Evolutionary conservation across 345 rosid genomes (phyloP), one percentile per base, ranked within the genome.

Genomic region (Chamaenerion angustifolium): DNA sequence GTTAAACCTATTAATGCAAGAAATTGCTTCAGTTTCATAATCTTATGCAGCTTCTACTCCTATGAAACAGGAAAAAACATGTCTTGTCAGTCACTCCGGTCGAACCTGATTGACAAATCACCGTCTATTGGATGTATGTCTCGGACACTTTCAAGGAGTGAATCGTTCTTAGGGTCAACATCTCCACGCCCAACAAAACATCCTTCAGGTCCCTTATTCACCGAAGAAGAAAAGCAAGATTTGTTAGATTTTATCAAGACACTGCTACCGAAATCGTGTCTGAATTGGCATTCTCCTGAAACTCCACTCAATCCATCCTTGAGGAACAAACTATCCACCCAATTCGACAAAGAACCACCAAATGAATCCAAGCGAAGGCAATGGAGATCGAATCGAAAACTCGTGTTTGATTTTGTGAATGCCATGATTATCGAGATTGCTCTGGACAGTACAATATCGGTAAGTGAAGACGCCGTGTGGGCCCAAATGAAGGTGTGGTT

Each of bases 81-180:
- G 72, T 48, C 41, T 16, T 47, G n/a, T 40, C 60, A 49, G 21
- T 60, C 69, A 46, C 64, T 68, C 1, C 85, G 61, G 68, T 70
- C 79, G 55, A 88, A 77, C 61, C 64, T 88, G 66, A 85, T 88
- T 35, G 96, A 78, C 69, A 88, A 82, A 57, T 82, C 86, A 8
- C 86, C 92, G 1, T 83, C 75, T 6, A 82, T 82, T 59, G 86
- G 53, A 62, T 79, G 86, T 49, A 65, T 82, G 6, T 74, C 83
- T 27, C 71, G 86, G 48, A 79, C 78, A 13, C 56, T 79, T 48
- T 67, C 80, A 25, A 73, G 78, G 83, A 78, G 69, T 56, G 75
- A 79, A 62, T 72, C 81, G 16, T 55, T 64, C 43, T 45, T 48
- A 8, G 69, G 61, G 41, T 63, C 72, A 48, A 71, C 74, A 50